Conservation (phyloP, 1,139 yeast species). For the Suhomyces bolitotheri region DNA sequence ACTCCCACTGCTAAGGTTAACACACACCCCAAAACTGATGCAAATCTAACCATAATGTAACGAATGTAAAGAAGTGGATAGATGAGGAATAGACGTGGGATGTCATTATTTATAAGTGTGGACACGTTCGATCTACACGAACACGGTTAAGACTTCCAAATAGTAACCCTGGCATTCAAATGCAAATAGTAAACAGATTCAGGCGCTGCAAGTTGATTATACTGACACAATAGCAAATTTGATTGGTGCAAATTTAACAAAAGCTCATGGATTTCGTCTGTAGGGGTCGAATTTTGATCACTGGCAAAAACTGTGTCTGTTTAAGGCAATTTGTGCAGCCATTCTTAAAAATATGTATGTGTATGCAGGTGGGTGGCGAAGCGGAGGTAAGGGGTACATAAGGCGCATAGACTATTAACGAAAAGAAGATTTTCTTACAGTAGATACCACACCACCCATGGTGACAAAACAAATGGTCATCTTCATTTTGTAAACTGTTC, state of each 20-base stretch:
- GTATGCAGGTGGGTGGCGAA: conserved; percentile 10
- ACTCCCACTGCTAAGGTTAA: conserved; percentile 7
- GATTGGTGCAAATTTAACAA: conserved; percentile 7
- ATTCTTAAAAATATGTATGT: not conserved
- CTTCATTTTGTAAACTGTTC: too few relatives aligned
- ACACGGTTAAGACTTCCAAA: conserved; percentile 8
- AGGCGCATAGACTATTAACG: too few relatives aligned
- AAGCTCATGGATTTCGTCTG: conserved; percentile 1
- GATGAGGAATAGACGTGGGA: not conserved
- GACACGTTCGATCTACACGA: conserved; percentile 7
- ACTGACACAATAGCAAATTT: not conserved
- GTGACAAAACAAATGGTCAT: too few relatives aligned
- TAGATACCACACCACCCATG: too few relatives aligned
- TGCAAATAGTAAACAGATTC: conserved; percentile 10
- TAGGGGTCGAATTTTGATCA: conserved; percentile 9
- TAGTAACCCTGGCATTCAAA: conserved; percentile 6
- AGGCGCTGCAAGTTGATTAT: conserved; percentile 2
- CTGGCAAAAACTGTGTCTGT: conserved; percentile 6
- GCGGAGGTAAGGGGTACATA: conserved; percentile 9
- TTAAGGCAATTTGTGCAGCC: conserved; percentile 10
- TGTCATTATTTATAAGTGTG: conserved; percentile 7
- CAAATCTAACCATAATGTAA: conserved; percentile 8
- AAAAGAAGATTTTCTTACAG: too few relatives aligned
- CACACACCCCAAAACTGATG: conserved; percentile 4
- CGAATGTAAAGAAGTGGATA: conserved; percentile 1